These are phyloP conservation scores for Spiraea crenata DNA, from an alignment of 331 rosid species.

Conservation along the genomic window DNA sequence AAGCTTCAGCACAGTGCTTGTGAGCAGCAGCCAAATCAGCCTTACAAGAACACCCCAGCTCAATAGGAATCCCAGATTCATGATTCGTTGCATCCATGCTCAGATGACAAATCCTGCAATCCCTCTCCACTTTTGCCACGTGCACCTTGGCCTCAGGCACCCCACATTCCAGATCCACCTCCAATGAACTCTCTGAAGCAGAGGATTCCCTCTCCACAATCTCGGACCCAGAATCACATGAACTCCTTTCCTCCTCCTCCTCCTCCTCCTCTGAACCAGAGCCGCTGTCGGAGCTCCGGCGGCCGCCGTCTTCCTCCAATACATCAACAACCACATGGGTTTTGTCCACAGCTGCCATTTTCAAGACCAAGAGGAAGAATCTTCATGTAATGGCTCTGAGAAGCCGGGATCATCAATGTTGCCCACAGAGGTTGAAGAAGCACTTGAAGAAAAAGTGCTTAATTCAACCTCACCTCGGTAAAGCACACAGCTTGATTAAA, in stretches of 20 bases:
- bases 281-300: constrained; percentile 36
- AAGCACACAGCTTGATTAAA: background rate
- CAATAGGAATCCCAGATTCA: constrained; percentile 51
- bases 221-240: constrained; percentile 28
- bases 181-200: constrained; percentile 31
- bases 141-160: constrained; percentile 36
- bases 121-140: constrained; percentile 43
- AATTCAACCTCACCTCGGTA: constrained; percentile 22
- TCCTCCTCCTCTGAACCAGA: constrained; percentile 12
- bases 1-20: constrained; percentile 55
- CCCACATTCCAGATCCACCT: constrained; percentile 43
- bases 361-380: constrained; percentile 47
- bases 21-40: constrained; percentile 58
- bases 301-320: constrained; percentile 27
- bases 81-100: constrained; percentile 42
- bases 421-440: constrained; percentile 40
- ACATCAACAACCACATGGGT: constrained; percentile 50
- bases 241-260: constrained; percentile 29
- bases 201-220: constrained; percentile 41
- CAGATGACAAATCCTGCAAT: constrained; percentile 55
- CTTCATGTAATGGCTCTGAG: constrained; percentile 58
- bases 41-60: constrained; percentile 54
- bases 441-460: constrained; percentile 8
- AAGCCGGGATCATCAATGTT: constrained; percentile 36
- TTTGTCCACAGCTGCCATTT: constrained; percentile 46